Conservation (phyloP, 179 eudicot genomes). For the Corrigiola litoralis region DNA sequence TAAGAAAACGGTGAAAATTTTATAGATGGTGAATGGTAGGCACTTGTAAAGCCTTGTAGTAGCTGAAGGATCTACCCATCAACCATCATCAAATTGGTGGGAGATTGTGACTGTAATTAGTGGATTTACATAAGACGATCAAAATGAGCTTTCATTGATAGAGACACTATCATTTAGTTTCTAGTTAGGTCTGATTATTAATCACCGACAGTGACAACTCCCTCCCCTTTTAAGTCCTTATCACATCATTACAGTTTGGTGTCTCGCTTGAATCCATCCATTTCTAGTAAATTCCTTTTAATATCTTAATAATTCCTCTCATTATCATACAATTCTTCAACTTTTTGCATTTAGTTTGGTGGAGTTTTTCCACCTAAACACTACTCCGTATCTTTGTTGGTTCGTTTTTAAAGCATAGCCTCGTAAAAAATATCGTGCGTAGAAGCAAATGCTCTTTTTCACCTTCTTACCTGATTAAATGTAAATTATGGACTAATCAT, state of each 20-base stretch:
- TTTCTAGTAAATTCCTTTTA: not conserved
- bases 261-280: constrained; percentile 9
- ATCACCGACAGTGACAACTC: constrained; percentile 8
- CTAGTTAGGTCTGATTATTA: constrained; percentile 3
- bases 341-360: no score
- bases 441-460: no score
- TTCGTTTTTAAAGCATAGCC: no score
- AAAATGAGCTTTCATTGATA: constrained; percentile 7
- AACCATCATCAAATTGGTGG: constrained; percentile 11
- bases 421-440: no score
- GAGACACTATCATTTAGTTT: not conserved
- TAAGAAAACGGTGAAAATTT: no score
- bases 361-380: no score
- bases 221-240: not conserved
- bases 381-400: no score
- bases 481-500: no score
- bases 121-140: not conserved
- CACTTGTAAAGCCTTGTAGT: no score
- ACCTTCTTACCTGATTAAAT: no score
- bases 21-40: no score
- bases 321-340: not conserved
- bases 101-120: not conserved
- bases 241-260: constrained; percentile 14
- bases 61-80: constrained; percentile 8
- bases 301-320: not conserved